Evolutionary conservation across 2,329 filamentous ascomycete species (phyloP), one percentile per base, ranked within the genome.

Genomic region (Triangularia verruculosa): DNA sequence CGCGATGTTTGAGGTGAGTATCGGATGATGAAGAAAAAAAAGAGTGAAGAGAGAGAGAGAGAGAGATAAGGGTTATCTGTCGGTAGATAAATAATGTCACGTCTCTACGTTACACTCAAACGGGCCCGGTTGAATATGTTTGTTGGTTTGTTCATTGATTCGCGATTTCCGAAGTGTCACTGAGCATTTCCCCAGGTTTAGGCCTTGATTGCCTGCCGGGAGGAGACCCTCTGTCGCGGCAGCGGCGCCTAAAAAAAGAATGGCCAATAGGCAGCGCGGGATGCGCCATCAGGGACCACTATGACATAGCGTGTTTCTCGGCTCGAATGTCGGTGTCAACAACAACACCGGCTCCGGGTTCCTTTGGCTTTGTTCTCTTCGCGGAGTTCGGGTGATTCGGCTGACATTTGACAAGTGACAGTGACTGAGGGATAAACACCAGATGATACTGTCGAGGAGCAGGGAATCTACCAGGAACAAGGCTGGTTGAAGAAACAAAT

Each of bases 251-350:
- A 57, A 57, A 60, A 63, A 59, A 62, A 61, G 61, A n/a, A 51
- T 39, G 13, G 22, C 64, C 61, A 66, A 61, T 63, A n/a, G 24
- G 20, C 39, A 47, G 39, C 7, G 39, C 39, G n/a, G 39, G 51
- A 28, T 9, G 8, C 20, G 24, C 22, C 20, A 24, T 15, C 17
- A 22, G 39, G 54, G 51, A 54, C 51, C 51, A 27, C 24, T 30
- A 65, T 65, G 63, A 65, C 63, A 65, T 62, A 62, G 59, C 39
- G 24, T 47, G 43, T 61, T 60, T 34, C 59, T 54, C n/a, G n/a
- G n/a, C 27, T n/a, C 54, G 54, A 24, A 55, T 55, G 25, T 27
- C 25, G 24, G 27, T 11, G 27, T 59, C 56, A 25, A n/a, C n/a
- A n/a, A n/a, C n/a, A n/a, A 43, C 28, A 22, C 20, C 8, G 51